phyloP scores from a whole-genome alignment of 306 rosid species.

The Pyrus bretschneideri region DNA sequence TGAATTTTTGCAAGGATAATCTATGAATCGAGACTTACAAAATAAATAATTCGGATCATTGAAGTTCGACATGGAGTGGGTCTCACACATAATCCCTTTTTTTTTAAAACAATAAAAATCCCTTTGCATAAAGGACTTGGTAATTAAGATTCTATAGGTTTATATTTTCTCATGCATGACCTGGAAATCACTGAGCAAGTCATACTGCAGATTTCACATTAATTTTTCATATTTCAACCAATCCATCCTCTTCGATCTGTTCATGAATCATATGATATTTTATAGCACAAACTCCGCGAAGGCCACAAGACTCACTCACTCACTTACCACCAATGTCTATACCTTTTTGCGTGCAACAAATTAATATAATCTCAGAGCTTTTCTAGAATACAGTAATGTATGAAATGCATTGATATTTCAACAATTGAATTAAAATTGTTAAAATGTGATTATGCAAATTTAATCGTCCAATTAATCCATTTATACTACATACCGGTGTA shows the following conservation, averaged over 20 bases:
- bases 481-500: no score
- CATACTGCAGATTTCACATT: neutral
- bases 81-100: no score
- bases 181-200: neutral
- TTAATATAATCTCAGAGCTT: neutral
- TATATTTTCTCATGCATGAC: neutral
- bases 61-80: no score
- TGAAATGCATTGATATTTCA: neutral
- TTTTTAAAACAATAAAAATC: no score
- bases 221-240: conserved; percentile 4
- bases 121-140: no score
- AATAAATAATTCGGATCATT: no score
- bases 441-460: no score
- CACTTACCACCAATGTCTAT: neutral
- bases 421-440: no score
- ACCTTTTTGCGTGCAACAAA: conserved; percentile 9
- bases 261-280: conserved; percentile 9
- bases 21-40: no score
- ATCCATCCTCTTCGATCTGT: neutral
- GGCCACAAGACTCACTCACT: neutral
- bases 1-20: no score
- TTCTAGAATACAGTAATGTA: neutral
- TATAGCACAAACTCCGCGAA: conserved; percentile 19
- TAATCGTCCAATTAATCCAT: no score
- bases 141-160: neutral